Base-by-base conservation (phyloP, 495 filamentous ascomycete species). In the Tuber umbilicatum region DNA sequence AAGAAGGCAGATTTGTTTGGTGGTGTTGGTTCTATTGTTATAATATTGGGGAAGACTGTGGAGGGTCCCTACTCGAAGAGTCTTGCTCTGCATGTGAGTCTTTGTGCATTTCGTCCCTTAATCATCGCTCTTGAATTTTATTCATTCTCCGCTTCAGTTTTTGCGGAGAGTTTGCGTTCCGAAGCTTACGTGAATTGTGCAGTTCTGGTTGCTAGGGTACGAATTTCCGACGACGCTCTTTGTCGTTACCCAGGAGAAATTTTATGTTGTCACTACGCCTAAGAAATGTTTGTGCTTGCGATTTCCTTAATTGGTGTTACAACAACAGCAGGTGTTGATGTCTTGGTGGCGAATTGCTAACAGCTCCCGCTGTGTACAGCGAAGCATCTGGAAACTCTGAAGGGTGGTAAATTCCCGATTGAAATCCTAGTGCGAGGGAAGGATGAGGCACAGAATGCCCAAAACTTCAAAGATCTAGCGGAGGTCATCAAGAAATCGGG, bases 191-290 rank as follows among this genome's bases (percentile, higher is more conserved):
- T 80, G 69, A 41, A 21, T 38, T 74, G 5, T 76, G 60, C 85
- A 99, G 93, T 97, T 97, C 85, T 99, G 95, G 95, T 87, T 99
- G 70, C 88, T 99, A 74, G 95, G 95, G 77, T 99, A 98, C 86
- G 95, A 99, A 82, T 99, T 99, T 80, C 95, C 95, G 67, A 93
- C 95, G 21, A 98, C 95, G 0, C 87, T 98, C 60, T 91, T 99
- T 84, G 87, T 99, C 68, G 87, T 98, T 79, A 97, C 96, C 16
- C 88, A 89, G 70, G 96, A 98, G 72, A 87, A 88, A 72, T 85
- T 98, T 76, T 94, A 93, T 83, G 89, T 97, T 70, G 90, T 98
- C 73, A 98, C 96, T 2, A 98, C 95, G 17, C 90, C 92, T 31
- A 99, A 99, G 85, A 99, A 99, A 89, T 94, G 94, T 95, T 82